phyloP scores from a whole-genome alignment of 2,329 filamentous ascomycete species.

The Sphaerostilbella broomeana region DNA sequence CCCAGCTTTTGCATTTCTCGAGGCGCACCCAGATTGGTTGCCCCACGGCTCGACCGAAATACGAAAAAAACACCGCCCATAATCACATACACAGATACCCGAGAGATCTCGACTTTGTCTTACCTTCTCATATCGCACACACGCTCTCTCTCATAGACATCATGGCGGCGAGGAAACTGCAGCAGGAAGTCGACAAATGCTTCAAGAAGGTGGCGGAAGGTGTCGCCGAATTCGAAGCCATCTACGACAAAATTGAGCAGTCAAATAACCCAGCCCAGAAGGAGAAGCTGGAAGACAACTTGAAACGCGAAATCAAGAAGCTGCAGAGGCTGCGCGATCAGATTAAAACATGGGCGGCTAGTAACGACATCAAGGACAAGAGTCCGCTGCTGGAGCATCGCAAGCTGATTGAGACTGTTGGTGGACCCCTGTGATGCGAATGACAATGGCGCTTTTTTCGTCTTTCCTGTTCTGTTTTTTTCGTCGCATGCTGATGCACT shows the following conservation, averaged over 20 bases:
- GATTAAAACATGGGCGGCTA: constrained; percentile 98
- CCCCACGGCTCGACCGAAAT: too few species aligned
- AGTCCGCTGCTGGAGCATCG: constrained; percentile 87
- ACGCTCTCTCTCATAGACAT: too few species aligned
- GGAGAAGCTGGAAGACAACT: constrained; percentile 94
- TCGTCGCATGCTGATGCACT: constrained; percentile 6
- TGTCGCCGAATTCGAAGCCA: constrained; percentile 82
- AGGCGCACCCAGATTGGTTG: constrained; percentile 6
- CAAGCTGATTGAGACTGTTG: constrained; percentile 93
- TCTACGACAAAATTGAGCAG: constrained; percentile 96
- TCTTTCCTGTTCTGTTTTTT: too few species aligned
- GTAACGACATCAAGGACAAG: constrained; percentile 99
- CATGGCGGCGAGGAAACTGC: constrained; percentile 94
- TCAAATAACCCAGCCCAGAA: constrained; percentile 91
- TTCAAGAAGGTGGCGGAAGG: constrained; percentile 98
- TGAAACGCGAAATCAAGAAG: constrained; percentile 99
- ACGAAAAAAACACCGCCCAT: too few species aligned
- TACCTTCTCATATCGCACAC: too few species aligned
- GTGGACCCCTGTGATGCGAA: constrained; percentile 26
- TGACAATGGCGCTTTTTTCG: too few species aligned
- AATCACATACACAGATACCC: constrained; percentile 1
- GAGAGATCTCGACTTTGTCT: too few species aligned
- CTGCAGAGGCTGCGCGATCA: constrained; percentile 93
- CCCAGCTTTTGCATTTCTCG: neutral
- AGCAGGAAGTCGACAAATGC: constrained; percentile 98